Evolutionary conservation across 2,329 filamentous ascomycete genomes (phyloP).

Genomic region (Thielaviopsis populi): DNA sequence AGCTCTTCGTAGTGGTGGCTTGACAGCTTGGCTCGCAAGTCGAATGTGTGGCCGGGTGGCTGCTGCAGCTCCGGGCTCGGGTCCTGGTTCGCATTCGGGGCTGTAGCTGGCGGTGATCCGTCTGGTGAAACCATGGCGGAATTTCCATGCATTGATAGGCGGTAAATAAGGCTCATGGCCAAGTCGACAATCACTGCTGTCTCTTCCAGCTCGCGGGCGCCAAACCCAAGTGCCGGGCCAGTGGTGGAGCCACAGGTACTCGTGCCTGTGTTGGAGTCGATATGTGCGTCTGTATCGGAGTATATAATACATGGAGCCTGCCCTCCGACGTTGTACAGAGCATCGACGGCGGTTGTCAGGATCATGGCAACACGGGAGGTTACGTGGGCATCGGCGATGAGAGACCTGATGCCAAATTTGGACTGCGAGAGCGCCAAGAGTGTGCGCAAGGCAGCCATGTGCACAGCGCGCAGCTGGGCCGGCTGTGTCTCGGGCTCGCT

Average conservation of each 20-base stretch:
- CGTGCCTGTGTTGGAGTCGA: not conserved
- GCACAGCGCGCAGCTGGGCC: conserved; percentile 30
- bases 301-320: not conserved
- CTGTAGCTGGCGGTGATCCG: not conserved
- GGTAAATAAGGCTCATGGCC: conserved; percentile 18
- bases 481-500: conserved; percentile 11
- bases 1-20: conserved; percentile 40
- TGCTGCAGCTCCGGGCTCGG: not conserved
- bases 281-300: not conserved
- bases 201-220: not conserved
- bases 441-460: conserved; percentile 34
- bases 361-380: conserved; percentile 62
- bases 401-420: conserved; percentile 46
- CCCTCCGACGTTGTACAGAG: conserved; percentile 43
- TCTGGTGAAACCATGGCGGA: not conserved
- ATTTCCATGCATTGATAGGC: not conserved
- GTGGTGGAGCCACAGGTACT: no score
- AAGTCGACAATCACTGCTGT: conserved; percentile 18
- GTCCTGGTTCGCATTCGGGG: not conserved
- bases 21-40: not conserved
- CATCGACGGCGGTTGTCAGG: conserved; percentile 49
- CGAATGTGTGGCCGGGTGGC: conserved; percentile 17
- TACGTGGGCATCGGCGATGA: conserved; percentile 52
- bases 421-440: conserved; percentile 46
- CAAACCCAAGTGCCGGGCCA: conserved; percentile 27